Evolutionary conservation across 345 rosid genomes (phyloP), one percentile per base, ranked within the genome.

Genomic region (Hibiscus trionum): DNA sequence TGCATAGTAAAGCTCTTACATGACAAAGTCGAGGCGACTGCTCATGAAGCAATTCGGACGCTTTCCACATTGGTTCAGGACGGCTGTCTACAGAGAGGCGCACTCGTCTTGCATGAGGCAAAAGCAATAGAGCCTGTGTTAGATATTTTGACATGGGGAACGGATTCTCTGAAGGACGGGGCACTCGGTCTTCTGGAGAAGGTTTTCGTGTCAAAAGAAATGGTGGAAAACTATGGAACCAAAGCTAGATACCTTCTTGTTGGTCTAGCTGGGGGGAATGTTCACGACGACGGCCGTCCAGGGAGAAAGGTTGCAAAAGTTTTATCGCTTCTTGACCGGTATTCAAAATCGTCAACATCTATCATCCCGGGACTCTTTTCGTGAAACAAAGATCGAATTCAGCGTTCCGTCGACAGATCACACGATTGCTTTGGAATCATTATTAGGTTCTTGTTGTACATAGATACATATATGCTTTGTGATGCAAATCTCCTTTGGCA

Each of bases 41-140:
- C 88, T 65, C 75, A 77, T 44, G 89, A 86, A 81, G 88, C 86
- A 31, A 82, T 88, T 74, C 86, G 76, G 75, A 79, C 93, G n/a
- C 86, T 88, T 42, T 80, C 84, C 33, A 88, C 89, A 0, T 66
- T 88, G 73, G 80, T 88, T 72, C 82, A 72, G 50, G 83, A 80
- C 31, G 46, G 78, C 35, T 74, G 56, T 69, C 82, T 76, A 2
- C 73, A 71, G 50, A 75, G 82, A 84, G 89, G 88, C 0, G 82
- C 75, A 8, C 75, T 42, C 39, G 80, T 80, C 59, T 76, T 88
- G 82, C 85, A 85, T 27, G 84, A 85, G 21, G 85, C 84, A 14
- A 74, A 81, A 42, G 93, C 86, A 49, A 79, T 88, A 77, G 74
- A 63, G 62, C 86, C 86, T 11, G 55, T 78, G 44, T 42, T 85